Base-by-base conservation (phyloP, 495 filamentous ascomycete species). In the Podospora pseudocomata region DNA sequence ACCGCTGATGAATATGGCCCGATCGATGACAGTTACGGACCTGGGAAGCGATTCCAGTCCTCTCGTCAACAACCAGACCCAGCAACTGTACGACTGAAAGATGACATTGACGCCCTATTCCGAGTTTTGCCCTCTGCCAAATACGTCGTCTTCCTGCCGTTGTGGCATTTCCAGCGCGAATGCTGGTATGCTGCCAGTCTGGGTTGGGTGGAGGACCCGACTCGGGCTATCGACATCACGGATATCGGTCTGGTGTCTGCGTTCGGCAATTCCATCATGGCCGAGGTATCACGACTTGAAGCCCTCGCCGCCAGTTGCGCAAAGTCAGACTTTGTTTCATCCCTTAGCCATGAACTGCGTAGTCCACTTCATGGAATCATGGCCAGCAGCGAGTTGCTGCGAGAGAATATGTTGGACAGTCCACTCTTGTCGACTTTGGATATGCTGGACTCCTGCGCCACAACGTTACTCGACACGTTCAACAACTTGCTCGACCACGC, bases 311-410 rank as follows among this genome's bases (percentile, higher is more conserved):
- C 78, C 15, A 77, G 76, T 64, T 79, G 79, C 59, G 81, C 84
- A 28, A 92, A 93, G 70, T 84, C 86, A 2, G 89, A 90, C 65
- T 88, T 92, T 65, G 87, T 93, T 34, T 87, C 87, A 0, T 90
- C 87, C 13, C 84, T 93, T 28, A 90, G 87, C 34, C 92, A 96
- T 73, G 92, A 96, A 73, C 80, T 95, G 18, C 85, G 92, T 5
- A 91, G 87, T 19, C 92, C 92, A 1, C 77, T 96, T 6, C 90
- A 93, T 70, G 91, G 91, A 0, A 91, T 93, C 58, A 74, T 93
- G 2, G 89, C 89, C 0, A 88, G 86, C 58, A 87, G 87, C 1
- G 91, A 95, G 72, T 88, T 96, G 66, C 72, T 93, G 6, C 80
- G 86, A 27, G 84, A 86, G 13, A 86, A 83, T 0, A 68, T 79